phyloP scores from a whole-genome alignment of 768 basidiomycete genomes.

The Pleurotus eryngii region DNA sequence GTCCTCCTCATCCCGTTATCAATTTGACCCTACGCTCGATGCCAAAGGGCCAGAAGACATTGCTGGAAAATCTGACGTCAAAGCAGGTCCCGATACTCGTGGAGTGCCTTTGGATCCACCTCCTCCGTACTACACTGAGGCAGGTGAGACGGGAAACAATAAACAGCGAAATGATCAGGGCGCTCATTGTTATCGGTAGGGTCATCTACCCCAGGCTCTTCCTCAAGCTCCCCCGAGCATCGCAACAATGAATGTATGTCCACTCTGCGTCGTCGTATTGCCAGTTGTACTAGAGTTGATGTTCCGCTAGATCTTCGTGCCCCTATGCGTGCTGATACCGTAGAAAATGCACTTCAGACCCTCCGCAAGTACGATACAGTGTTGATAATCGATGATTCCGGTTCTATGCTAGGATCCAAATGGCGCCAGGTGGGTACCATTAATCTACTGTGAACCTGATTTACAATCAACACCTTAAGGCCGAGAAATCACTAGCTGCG shows the following conservation, averaged over 20 bases:
- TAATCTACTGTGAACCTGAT: too few relatives aligned
- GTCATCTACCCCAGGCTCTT: background rate
- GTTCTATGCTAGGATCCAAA: constrained; percentile 41
- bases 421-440: constrained; percentile 42
- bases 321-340: constrained; percentile 6
- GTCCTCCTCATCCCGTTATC: background rate
- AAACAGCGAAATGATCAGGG: background rate
- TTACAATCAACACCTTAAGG: constrained; percentile 22
- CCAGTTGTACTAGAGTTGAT: background rate
- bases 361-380: constrained; percentile 35
- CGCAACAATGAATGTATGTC: background rate
- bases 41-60: too few relatives aligned
- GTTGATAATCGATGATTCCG: constrained; percentile 53
- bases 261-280: background rate
- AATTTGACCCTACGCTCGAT: background rate
- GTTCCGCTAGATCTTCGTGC: background rate
- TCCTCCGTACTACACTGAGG: background rate
- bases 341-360: constrained; percentile 6
- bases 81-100: too few relatives aligned
- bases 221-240: background rate
- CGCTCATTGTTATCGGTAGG: background rate
- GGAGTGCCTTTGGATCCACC: background rate
- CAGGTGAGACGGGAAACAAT: background rate
- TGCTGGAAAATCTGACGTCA: background rate
- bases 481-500: constrained; percentile 40